Conservation (phyloP, 768 basidiomycete species). For the Xerocomellus dryophilus region DNA sequence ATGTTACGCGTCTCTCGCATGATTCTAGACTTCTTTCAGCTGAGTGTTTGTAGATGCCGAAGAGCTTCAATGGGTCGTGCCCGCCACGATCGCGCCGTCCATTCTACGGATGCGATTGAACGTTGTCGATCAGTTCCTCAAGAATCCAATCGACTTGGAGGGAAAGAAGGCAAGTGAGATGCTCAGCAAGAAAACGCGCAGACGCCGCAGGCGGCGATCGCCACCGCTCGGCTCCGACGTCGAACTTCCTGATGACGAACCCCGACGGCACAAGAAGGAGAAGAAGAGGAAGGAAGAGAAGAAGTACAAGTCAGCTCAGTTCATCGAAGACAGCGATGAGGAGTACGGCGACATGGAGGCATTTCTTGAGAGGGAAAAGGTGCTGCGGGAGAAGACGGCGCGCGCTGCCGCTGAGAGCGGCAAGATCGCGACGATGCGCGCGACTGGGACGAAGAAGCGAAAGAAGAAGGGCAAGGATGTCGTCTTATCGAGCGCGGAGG, state of each 20-base stretch:
- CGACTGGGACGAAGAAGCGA: slow-evolving; percentile 58
- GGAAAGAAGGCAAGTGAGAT: slow-evolving; percentile 74
- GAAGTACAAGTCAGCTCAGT: slow-evolving; percentile 83
- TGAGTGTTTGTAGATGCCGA: slow-evolving; percentile 47
- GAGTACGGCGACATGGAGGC: slow-evolving; percentile 77
- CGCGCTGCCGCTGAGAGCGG: slow-evolving; percentile 44
- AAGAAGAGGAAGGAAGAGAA: slow-evolving; percentile 66
- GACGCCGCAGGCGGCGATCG: slow-evolving; percentile 51
- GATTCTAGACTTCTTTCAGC: slow-evolving; percentile 1
- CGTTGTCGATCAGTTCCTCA: slow-evolving; percentile 82
- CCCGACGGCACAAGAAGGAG: slow-evolving; percentile 37
- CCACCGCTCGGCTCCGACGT: slow-evolving; percentile 46
- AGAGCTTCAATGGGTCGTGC: slow-evolving; percentile 84
- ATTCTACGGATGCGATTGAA: slow-evolving; percentile 66
- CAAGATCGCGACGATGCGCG: slow-evolving; percentile 42
- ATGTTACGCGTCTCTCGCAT: slow-evolving; percentile 16
- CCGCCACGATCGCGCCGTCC: slow-evolving; percentile 61
- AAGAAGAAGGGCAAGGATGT: slow-evolving; percentile 42
- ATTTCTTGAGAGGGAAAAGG: slow-evolving; percentile 77
- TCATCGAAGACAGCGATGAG: slow-evolving; percentile 88
- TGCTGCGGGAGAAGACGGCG: slow-evolving; percentile 51
- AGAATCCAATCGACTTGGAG: slow-evolving; percentile 73
- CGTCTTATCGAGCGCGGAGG: slow-evolving; percentile 42
- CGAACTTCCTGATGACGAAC: slow-evolving; percentile 35
- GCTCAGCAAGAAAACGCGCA: slow-evolving; percentile 57